Evolutionary conservation across 1,284 basidiomycete species (phyloP).

Genomic region (Schizophyllum commune): DNA sequence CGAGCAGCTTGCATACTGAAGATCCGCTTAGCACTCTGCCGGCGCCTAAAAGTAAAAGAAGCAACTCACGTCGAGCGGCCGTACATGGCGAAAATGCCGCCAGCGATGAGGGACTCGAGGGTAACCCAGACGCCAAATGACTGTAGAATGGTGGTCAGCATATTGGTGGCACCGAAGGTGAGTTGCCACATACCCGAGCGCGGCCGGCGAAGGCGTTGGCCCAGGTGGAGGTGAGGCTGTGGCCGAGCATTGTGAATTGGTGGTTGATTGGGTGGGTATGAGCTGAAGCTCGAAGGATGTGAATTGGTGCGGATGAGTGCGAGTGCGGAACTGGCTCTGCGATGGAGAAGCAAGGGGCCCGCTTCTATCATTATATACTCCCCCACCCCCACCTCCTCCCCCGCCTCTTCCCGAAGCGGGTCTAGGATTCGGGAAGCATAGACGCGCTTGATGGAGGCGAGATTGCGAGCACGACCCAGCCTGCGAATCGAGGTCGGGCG

Average conservation of each 20-base stretch:
- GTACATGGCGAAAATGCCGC: not conserved
- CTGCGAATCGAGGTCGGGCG: not conserved
- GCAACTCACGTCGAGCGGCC: not conserved
- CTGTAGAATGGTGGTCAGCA: not conserved
- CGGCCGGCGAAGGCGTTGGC: not conserved
- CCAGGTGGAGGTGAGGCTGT: not conserved
- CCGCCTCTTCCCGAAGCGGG: not conserved
- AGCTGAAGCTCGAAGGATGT: not conserved
- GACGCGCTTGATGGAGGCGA: no score
- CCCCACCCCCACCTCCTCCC: slow-evolving; percentile 30
- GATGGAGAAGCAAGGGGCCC: not conserved
- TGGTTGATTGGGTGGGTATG: not conserved
- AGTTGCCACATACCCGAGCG: not conserved
- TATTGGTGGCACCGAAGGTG: not conserved
- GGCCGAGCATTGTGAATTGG: not conserved
- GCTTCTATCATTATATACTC: slow-evolving; percentile 18
- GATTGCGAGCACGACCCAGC: not conserved
- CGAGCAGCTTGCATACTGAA: not conserved
- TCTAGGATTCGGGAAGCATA: no score
- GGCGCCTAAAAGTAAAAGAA: not conserved
- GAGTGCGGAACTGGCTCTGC: not conserved
- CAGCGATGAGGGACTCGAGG: not conserved
- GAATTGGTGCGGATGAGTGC: not conserved
- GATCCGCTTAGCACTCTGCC: not conserved
- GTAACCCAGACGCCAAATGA: not conserved